Conservation (phyloP, 2,329 filamentous ascomycete species). For the Tolypocladium cylindrosporum region DNA sequence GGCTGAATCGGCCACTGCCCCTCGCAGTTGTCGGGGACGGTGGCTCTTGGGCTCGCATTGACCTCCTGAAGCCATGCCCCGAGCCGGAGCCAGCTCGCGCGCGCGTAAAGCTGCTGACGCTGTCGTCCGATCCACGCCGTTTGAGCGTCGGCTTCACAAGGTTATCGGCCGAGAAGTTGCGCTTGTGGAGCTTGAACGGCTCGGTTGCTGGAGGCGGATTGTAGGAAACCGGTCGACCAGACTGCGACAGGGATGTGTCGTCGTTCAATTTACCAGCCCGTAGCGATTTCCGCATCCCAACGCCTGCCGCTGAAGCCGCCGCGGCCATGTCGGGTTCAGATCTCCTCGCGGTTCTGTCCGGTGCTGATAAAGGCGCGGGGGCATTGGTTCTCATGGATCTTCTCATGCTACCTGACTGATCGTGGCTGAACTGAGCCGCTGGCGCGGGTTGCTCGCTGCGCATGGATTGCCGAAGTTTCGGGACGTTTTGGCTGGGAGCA, state of each 20-base stretch:
- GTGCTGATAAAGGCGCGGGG: conserved; percentile 1
- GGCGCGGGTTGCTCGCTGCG: conserved; percentile 20
- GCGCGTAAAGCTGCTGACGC: conserved; percentile 76
- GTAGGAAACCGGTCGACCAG: conserved; percentile 19
- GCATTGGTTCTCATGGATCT: conserved; percentile 20
- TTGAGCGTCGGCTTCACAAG: conserved; percentile 26
- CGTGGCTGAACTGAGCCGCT: conserved; percentile 3
- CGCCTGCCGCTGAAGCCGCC: conserved; percentile 1
- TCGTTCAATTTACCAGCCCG: conserved; percentile 7
- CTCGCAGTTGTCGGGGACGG: conserved; percentile 17
- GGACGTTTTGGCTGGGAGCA: background rate
- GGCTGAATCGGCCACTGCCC: conserved; percentile 53
- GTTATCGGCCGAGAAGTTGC: conserved; percentile 15
- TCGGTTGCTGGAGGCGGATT: conserved; percentile 11
- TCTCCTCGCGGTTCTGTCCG: background rate
- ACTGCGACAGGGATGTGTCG: conserved; percentile 3
- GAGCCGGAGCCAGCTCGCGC: conserved; percentile 35
- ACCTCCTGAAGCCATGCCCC: conserved; percentile 56
- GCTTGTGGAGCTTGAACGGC: conserved; percentile 10
- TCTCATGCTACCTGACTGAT: conserved; percentile 17
- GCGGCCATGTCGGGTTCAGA: background rate
- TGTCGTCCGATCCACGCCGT: conserved; percentile 53
- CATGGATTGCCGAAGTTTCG: conserved; percentile 38
- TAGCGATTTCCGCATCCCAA: conserved; percentile 14
- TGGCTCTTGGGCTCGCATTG: conserved; percentile 48